Evolutionary conservation across 495 filamentous ascomycete species (phyloP).

Genomic region (Aspergillus panamensis): DNA sequence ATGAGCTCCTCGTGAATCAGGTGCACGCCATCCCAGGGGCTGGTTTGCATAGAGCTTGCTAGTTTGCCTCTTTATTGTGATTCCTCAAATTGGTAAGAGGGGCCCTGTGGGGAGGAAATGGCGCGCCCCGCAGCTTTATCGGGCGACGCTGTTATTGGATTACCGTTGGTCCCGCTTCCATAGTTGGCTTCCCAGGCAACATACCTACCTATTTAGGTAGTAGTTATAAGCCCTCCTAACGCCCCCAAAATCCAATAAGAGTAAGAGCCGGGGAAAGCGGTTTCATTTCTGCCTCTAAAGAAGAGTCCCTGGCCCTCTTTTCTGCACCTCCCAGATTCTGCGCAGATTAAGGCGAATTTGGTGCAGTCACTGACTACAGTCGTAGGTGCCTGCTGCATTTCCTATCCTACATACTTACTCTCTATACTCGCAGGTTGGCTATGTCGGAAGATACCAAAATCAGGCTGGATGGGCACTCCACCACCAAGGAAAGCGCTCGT

Average conservation of each 20-base stretch:
- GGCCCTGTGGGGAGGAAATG: neutral
- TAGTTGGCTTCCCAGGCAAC: neutral
- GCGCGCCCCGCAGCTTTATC: neutral
- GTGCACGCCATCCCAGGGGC: neutral
- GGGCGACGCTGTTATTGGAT: neutral
- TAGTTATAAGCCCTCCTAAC: neutral
- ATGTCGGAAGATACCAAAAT: neutral
- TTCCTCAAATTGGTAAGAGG: neutral
- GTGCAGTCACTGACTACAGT: neutral
- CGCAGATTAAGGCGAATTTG: neutral
- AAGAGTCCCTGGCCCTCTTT: neutral
- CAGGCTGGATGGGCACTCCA: neutral
- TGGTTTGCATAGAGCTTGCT: neutral
- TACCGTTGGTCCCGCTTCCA: neutral
- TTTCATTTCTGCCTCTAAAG: neutral
- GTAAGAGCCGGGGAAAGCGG: neutral
- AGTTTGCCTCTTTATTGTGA: neutral
- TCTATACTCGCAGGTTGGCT: neutral
- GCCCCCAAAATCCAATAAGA: neutral
- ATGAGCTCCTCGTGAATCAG: neutral
- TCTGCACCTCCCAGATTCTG: neutral
- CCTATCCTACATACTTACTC: neutral
- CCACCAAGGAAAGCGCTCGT: conserved; percentile 9
- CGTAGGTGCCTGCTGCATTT: neutral
- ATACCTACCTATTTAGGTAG: neutral